phyloP scores from a whole-genome alignment of 345 rosid species.

The Alliaria petiolata region DNA sequence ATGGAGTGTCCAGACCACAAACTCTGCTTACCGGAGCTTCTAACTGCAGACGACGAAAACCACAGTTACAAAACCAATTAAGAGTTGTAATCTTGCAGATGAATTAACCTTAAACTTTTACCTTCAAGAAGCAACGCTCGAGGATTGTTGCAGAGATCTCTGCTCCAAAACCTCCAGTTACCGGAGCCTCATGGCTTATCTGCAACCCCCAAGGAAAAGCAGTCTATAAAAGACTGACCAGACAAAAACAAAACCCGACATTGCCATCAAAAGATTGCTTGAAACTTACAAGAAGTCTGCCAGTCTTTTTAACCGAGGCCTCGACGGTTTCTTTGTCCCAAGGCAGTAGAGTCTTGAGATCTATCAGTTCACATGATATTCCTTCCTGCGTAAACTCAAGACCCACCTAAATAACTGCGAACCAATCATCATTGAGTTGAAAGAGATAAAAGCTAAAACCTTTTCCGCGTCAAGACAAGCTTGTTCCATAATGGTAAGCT shows the following conservation, averaged over 20 bases:
- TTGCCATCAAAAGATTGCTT: neutral
- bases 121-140: conserved; percentile 83
- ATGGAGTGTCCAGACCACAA: conserved; percentile 90
- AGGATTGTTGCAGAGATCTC: conserved; percentile 85
- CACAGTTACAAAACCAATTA: neutral
- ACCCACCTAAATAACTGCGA: neutral
- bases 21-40: conserved; percentile 87
- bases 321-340: conserved; percentile 95
- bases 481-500: conserved; percentile 78
- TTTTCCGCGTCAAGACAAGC: conserved; percentile 80
- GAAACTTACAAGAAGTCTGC: conserved; percentile 68
- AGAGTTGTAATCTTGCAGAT: neutral
- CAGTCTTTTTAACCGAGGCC: conserved; percentile 81
- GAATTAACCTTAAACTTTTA: neutral
- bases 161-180: conserved; percentile 95
- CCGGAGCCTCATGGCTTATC: conserved; percentile 93
- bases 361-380: conserved; percentile 84
- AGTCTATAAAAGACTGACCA: neutral
- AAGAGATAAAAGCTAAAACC: conserved; percentile 29
- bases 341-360: conserved; percentile 76
- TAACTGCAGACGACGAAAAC: conserved; percentile 42
- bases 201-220: conserved; percentile 27
- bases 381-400: conserved; percentile 53
- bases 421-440: neutral
- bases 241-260: neutral